phyloP scores from a whole-genome alignment of 768 basidiomycete genomes.

The Amanita exitialis region DNA sequence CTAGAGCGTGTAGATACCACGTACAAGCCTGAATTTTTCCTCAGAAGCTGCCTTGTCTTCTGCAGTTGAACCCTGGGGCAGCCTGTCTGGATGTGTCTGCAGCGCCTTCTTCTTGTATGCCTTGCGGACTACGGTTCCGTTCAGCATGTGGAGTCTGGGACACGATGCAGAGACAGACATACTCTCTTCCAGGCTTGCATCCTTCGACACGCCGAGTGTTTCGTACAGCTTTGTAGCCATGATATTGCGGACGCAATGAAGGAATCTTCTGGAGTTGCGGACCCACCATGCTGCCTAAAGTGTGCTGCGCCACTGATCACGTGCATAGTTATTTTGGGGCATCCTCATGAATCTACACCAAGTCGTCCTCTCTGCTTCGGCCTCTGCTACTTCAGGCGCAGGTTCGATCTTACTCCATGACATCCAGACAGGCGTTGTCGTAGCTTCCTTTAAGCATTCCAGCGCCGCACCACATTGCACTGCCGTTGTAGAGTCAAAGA shows the following conservation, averaged over 20 bases:
- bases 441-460: conserved; percentile 88
- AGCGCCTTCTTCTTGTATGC: conserved; percentile 71
- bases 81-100: conserved; percentile 68
- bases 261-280: background rate
- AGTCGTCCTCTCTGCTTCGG: conserved; percentile 52
- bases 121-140: conserved; percentile 46
- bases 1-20: background rate
- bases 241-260: background rate
- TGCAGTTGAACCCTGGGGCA: conserved; percentile 42
- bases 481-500: conserved; percentile 54
- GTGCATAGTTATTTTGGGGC: background rate
- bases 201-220: conserved; percentile 37
- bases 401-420: conserved; percentile 75
- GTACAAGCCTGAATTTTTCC: conserved; percentile 40
- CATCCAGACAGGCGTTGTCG: conserved; percentile 60
- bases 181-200: conserved; percentile 60
- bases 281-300: background rate
- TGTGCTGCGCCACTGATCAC: conserved; percentile 3
- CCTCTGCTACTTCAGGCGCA: conserved; percentile 33
- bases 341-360: conserved; percentile 55
- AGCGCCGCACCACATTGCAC: conserved; percentile 54
- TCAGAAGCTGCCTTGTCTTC: conserved; percentile 51
- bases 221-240: conserved; percentile 63
- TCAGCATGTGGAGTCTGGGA: background rate
- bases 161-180: conserved; percentile 15